These are phyloP conservation scores for Spinacia oleracea DNA, from an alignment of 179 eudicot genomes.

Conservation along the genomic window DNA sequence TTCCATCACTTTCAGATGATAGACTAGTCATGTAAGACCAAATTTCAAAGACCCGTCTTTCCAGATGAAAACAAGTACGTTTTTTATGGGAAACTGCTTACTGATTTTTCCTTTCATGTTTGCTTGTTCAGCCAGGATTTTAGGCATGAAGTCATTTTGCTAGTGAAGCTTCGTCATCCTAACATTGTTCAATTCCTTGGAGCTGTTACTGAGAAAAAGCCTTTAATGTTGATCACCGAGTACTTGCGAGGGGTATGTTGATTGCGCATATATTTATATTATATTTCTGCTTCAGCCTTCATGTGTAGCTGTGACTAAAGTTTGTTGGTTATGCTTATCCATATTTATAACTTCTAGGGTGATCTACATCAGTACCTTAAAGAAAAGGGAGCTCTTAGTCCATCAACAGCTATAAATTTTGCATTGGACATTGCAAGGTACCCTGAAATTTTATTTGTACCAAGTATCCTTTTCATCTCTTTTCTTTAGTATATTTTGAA, in stretches of 20 bases:
- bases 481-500: background rate
- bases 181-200: constrained; percentile 98
- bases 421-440: constrained; percentile 99
- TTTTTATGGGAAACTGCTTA: background rate
- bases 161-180: constrained; percentile 99
- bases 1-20: constrained; percentile 97
- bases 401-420: constrained; percentile 79
- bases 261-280: constrained; percentile 5
- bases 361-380: constrained; percentile 91
- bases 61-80: background rate
- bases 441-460: background rate
- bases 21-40: constrained; percentile 85
- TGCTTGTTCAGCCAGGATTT: constrained; percentile 79
- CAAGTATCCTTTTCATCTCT: background rate
- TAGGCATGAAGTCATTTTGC: constrained; percentile 94
- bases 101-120: constrained; percentile 4
- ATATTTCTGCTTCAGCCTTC: background rate
- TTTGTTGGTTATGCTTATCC: constrained; percentile 8
- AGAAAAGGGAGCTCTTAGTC: constrained; percentile 87
- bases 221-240: constrained; percentile 93
- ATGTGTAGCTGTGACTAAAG: constrained; percentile 2
- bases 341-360: constrained; percentile 50
- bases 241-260: constrained; percentile 83
- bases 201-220: constrained; percentile 95
- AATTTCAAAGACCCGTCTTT: constrained; percentile 15